phyloP scores from a whole-genome alignment of 2,329 filamentous ascomycete genomes.

The Colletotrichum caudatum region DNA sequence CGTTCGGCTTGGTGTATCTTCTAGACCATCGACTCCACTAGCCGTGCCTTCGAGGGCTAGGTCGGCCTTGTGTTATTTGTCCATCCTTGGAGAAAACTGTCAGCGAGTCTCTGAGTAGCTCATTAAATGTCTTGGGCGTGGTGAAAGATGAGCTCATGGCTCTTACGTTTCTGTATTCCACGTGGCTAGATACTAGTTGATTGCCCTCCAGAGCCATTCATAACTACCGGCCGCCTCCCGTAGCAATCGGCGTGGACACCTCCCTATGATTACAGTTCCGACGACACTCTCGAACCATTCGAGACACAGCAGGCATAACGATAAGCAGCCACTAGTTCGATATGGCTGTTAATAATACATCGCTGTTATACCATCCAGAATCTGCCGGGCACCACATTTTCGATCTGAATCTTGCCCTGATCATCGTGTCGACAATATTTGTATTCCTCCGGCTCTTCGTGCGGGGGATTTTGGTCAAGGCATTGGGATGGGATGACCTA shows the following conservation, averaged over 20 bases:
- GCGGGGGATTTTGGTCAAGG: constrained; percentile 26
- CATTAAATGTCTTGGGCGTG: constrained; percentile 10
- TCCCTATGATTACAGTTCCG: background rate
- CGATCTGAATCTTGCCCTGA: constrained; percentile 34
- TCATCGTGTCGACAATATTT: constrained; percentile 33
- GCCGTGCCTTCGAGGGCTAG: background rate
- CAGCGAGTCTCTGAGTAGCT: background rate
- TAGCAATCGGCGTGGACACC: background rate
- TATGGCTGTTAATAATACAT: background rate
- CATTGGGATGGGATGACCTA: constrained; percentile 35
- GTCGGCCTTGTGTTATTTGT: background rate
- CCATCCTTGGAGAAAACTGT: background rate
- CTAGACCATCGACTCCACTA: background rate
- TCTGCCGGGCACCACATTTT: constrained; percentile 35
- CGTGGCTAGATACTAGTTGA: background rate
- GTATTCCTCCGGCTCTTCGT: constrained; percentile 23
- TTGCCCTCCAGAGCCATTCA: background rate
- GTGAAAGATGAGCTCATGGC: background rate
- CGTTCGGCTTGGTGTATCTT: background rate
- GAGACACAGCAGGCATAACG: constrained; percentile 10
- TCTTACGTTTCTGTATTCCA: constrained; percentile 18
- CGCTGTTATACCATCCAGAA: constrained; percentile 22
- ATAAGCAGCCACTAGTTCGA: background rate
- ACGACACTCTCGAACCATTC: constrained; percentile 1
- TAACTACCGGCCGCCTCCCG: constrained; percentile 19